Percentiles rank a stretch among this genome's conserved stretches.
These are phyloP conservation scores for Noccaea caerulescens DNA, from an alignment of 345 rosid species.

Conservation along the genomic window DNA sequence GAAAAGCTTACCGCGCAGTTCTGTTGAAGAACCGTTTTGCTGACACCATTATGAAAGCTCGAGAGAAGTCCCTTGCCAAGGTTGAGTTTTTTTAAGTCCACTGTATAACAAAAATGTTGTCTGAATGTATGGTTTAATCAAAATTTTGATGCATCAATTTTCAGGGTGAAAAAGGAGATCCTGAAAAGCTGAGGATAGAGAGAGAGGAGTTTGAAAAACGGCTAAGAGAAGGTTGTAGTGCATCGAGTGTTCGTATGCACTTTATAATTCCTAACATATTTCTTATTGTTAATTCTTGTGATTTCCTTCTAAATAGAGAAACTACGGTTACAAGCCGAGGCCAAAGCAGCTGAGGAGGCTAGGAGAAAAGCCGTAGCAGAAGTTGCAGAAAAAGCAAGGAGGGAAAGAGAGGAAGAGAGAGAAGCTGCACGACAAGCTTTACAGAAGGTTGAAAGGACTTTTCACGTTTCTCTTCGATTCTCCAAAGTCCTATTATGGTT, in stretches of 20 bases:
- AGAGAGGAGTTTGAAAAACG: constrained; percentile 83
- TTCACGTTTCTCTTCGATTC: constrained; percentile 4
- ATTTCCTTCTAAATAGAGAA: constrained; percentile 56
- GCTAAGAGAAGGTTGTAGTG: constrained; percentile 68
- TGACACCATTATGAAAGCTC: constrained; percentile 89
- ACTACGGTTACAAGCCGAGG: constrained; percentile 80
- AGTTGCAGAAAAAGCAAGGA: constrained; percentile 79
- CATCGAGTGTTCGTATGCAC: constrained; percentile 15
- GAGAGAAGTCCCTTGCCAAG: constrained; percentile 83
- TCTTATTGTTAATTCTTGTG: constrained; percentile 13
- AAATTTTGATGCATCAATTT: constrained; percentile 27
- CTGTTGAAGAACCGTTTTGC: constrained; percentile 84
- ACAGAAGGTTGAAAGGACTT: constrained; percentile 55
- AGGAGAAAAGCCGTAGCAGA: constrained; percentile 70
- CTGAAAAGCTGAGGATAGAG: constrained; percentile 72
- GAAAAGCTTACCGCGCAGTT: constrained; percentile 88
- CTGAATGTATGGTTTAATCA: constrained; percentile 5
- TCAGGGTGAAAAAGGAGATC: constrained; percentile 79
- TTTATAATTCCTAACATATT: constrained; percentile 1
- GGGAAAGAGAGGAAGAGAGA: constrained; percentile 78
- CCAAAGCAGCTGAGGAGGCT: constrained; percentile 85
- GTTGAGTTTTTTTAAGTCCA: constrained; percentile 42
- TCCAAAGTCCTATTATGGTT: background rate
- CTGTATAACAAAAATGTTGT: background rate
- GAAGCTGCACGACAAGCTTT: constrained; percentile 92